Evolutionary conservation across 306 rosid species (phyloP).

Genomic region (Quercus robur): DNA sequence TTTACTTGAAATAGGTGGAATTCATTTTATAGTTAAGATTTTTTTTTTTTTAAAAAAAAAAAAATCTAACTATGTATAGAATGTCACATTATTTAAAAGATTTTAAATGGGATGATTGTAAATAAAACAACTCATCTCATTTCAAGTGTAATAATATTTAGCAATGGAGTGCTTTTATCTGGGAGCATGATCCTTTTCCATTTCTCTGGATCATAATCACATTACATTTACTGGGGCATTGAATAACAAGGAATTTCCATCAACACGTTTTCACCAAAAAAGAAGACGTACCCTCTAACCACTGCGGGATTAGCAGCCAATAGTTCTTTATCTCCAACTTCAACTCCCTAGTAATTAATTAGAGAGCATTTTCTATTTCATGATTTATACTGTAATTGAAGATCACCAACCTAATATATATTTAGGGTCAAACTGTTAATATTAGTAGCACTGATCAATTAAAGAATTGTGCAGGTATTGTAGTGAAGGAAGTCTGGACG

Average conservation of each 20-base stretch:
- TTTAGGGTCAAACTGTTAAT: too few relatives aligned
- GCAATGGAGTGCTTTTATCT: too few relatives aligned
- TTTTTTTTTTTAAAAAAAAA: too few relatives aligned
- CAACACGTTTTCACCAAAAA: conserved; percentile 51
- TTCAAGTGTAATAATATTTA: too few relatives aligned
- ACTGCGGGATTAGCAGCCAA: conserved; percentile 54
- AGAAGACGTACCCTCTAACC: conserved; percentile 55
- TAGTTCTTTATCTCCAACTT: background rate
- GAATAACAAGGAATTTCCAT: conserved; percentile 51
- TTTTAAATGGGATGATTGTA: too few relatives aligned
- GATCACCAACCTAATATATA: background rate
- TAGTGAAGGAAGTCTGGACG: conserved; percentile 42
- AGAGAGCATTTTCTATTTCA: background rate
- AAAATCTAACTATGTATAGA: too few relatives aligned
- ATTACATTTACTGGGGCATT: background rate
- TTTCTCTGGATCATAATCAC: background rate
- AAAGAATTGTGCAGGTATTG: conserved; percentile 47
- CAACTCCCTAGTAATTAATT: conserved; percentile 42
- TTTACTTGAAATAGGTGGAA: too few relatives aligned
- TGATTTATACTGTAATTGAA: background rate
- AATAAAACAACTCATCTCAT: too few relatives aligned
- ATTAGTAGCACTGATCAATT: background rate
- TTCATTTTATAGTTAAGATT: too few relatives aligned
- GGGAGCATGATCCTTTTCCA: too few relatives aligned
- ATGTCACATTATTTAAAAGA: too few relatives aligned